Percentiles rank a stretch among this genome's conserved stretches.
These are phyloP conservation scores for Trypanosoma mega DNA, from an alignment of 208 protist genomes.

Conservation along the genomic window DNA sequence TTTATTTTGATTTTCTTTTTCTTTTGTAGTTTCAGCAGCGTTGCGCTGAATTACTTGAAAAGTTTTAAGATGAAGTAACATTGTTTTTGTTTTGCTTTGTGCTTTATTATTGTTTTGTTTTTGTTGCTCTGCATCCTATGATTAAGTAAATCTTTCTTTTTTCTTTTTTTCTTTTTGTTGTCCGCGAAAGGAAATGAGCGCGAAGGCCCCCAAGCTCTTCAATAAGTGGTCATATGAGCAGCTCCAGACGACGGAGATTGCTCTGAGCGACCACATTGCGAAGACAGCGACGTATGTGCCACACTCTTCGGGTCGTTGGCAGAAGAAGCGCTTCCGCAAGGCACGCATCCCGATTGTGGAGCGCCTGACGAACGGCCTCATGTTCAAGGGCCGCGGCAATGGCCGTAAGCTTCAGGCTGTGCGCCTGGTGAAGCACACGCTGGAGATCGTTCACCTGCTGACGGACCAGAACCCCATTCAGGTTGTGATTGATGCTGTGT, in stretches of 20 bases:
- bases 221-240: conserved; percentile 91
- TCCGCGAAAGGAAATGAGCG: conserved; percentile 41
- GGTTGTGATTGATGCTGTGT: conserved; percentile 98
- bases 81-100: conserved; percentile 1
- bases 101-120: conserved; percentile 12
- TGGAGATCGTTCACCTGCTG: conserved; percentile 99
- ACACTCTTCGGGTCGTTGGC: conserved; percentile 98
- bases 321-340: conserved; percentile 99
- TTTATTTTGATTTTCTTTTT: conserved; percentile 10
- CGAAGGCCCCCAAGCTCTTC: conserved; percentile 86
- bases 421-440: conserved; percentile 98
- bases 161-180: conserved; percentile 14
- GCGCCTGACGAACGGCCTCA: conserved; percentile 96
- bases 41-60: conserved; percentile 2
- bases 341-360: conserved; percentile 95
- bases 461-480: conserved; percentile 99
- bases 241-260: conserved; percentile 83
- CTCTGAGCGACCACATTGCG: conserved; percentile 97
- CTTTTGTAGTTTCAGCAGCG: conserved; percentile 4
- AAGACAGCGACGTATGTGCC: conserved; percentile 96
- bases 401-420: conserved; percentile 99
- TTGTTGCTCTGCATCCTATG: conserved; percentile 2
- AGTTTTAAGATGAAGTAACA: background rate
- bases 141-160: conserved; percentile 8
- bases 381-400: conserved; percentile 99